Evolutionary conservation across 495 filamentous ascomycete species (phyloP), one percentile per base, ranked within the genome.

Genomic region (Hyaloscypha finlandica): DNA sequence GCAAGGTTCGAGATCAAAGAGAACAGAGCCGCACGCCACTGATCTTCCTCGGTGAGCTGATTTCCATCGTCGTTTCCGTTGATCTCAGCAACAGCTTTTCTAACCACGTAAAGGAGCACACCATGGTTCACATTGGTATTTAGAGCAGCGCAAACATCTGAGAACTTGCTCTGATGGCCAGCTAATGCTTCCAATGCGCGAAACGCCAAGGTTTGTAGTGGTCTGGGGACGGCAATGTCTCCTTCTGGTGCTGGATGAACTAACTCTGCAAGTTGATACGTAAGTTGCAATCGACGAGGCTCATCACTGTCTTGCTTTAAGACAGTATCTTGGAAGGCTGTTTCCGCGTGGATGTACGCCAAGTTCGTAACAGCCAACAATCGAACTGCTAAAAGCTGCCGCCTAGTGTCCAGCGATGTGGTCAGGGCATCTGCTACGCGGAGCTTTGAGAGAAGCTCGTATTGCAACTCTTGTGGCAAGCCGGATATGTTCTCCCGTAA

Each of bases 91-190:
- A 97, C 91, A 12, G 92, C 89, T 74, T 94, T 97, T 58, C 94
- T 88, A 37, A 97, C 88, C 65, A 96, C 83, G 74, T 98, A 97
- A 74, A 97, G 89, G n/a, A 99, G 84, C 19, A 98, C 89, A 16
- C 96, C 96, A 70, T 99, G 96, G 73, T 94, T 98, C 62, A 97
- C 93, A 76, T 95, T 95, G 64, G 93, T 90, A 73, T 90, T 94
- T 29, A 99, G 80, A 33, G 94, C 94, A 59, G 91, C 85, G 67
- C 91, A 88, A 19, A 98, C 89, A 69, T 99, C 96, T 20, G 84
- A 74, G 25, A 90, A 83, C 72, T 91, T 95, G 64, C 80, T 74
- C 68, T 92, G 90, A 65, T 94, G 90, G 71, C 90, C 89, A 12
- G 89, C 84, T 52, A 98, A 82, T 9, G 91, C 90, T 76, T 97